These are phyloP conservation scores for Umbellularia californica DNA, from an alignment of 164 flowering plant genomes.

Conservation along the genomic window DNA sequence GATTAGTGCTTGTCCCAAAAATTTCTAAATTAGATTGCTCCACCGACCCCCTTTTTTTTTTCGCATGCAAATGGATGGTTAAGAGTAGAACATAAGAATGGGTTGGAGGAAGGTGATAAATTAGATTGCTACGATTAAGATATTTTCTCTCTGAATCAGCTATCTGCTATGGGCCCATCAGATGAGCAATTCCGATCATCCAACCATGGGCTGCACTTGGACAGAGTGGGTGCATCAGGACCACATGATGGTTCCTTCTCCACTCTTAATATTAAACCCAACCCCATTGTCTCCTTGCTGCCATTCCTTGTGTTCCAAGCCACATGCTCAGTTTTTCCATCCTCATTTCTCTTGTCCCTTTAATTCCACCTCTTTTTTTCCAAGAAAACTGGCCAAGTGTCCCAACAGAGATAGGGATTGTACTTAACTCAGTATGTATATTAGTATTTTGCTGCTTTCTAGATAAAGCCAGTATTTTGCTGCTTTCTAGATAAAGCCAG, in stretches of 20 bases:
- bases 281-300: no score
- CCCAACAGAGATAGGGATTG: not conserved
- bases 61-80: not conserved
- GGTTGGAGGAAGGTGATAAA: not conserved
- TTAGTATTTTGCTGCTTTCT: not conserved
- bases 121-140: not conserved
- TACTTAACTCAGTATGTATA: not conserved
- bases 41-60: not conserved
- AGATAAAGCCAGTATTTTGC: not conserved
- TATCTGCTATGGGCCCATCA: not conserved
- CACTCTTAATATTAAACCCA: not conserved
- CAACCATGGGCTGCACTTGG: not conserved
- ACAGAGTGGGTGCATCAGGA: not conserved
- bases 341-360: not conserved
- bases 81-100: no score
- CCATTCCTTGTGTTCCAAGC: not conserved
- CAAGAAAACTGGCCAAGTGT: conserved; percentile 10
- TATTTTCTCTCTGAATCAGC: not conserved
- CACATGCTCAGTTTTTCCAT: not conserved
- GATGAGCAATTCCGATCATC: not conserved
- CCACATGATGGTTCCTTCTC: not conserved
- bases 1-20: no score
- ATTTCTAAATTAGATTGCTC: no score
- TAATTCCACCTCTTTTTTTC: conserved; percentile 6
- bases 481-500: not conserved